Evolutionary conservation across 495 filamentous ascomycete genomes (phyloP).

Genomic region (Podospora pseudocomata): DNA sequence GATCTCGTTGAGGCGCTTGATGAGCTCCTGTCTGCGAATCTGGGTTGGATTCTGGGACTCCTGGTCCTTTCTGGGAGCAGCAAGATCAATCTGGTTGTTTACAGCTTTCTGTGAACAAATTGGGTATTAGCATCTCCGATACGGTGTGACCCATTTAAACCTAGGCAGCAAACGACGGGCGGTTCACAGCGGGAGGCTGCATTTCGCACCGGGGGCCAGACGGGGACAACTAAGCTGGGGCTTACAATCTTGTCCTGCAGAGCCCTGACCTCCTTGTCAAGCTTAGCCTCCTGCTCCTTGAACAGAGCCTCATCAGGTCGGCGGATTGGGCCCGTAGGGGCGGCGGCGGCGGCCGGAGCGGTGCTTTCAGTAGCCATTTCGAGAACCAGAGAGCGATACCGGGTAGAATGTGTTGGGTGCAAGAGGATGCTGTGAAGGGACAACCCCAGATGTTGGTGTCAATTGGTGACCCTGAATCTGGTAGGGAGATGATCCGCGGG

Average conservation of each 20-base stretch:
- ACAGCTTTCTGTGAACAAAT: conserved; percentile 61
- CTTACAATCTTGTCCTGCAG: conserved; percentile 74
- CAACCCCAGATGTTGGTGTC: not conserved
- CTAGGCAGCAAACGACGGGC: not conserved
- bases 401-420: conserved; percentile 10
- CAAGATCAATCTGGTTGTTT: conserved; percentile 78
- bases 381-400: conserved; percentile 18
- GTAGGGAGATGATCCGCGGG: not conserved
- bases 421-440: conserved; percentile 2
- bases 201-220: not conserved
- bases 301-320: conserved; percentile 69
- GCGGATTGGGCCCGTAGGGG: conserved; percentile 55
- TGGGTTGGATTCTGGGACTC: conserved; percentile 68
- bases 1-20: conserved; percentile 66
- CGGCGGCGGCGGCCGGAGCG: conserved; percentile 40
- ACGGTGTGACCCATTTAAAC: not conserved
- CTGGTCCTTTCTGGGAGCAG: conserved; percentile 61
- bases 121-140: conserved; percentile 9
- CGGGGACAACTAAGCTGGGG: conserved; percentile 20
- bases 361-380: conserved; percentile 42
- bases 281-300: conserved; percentile 67
- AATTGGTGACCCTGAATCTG: not conserved
- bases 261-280: conserved; percentile 76
- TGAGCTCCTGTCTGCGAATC: conserved; percentile 79
- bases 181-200: conserved; percentile 9